Evolutionary conservation across 805 yeast species (phyloP).

Genomic region (Saccharomycopsis sp.): DNA sequence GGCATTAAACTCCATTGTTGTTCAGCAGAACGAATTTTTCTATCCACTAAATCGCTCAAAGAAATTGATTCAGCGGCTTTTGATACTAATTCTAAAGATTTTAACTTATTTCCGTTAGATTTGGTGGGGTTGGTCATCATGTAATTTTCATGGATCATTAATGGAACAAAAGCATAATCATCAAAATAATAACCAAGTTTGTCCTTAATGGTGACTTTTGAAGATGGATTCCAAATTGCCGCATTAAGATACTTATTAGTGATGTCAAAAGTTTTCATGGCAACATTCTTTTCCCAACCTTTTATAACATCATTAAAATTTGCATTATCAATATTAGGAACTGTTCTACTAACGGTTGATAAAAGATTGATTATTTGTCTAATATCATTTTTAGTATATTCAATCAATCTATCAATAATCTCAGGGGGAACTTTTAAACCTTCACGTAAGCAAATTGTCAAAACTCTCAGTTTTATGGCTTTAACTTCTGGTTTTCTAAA

Average conservation of each 20-base stretch:
- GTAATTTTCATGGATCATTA: constrained; percentile 95
- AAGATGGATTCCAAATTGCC: constrained; percentile 42
- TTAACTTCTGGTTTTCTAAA: constrained; percentile 83
- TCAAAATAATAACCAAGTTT: constrained; percentile 84
- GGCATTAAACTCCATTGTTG: constrained; percentile 95
- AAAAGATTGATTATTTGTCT: constrained; percentile 87
- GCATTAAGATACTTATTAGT: constrained; percentile 57
- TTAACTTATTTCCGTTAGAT: constrained; percentile 29
- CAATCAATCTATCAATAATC: constrained; percentile 73
- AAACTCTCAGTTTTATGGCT: constrained; percentile 70
- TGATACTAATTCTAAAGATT: constrained; percentile 54
- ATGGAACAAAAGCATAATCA: constrained; percentile 88
- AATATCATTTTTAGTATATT: constrained; percentile 81
- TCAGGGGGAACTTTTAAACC: constrained; percentile 69
- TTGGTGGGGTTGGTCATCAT: constrained; percentile 49
- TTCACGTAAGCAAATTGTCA: constrained; percentile 87
- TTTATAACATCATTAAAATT: constrained; percentile 52
- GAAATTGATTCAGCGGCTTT: constrained; percentile 82
- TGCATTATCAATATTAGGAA: constrained; percentile 48
- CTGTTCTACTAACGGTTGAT: constrained; percentile 74
- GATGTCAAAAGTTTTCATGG: constrained; percentile 88
- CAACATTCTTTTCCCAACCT: constrained; percentile 84
- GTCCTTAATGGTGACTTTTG: constrained; percentile 56
- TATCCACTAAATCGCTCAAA: constrained; percentile 73
- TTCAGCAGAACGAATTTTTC: constrained; percentile 76